Evolutionary conservation across 495 filamentous ascomycete genomes (phyloP), one percentile per base, ranked within the genome.

Genomic region (Aspergillus panamensis): DNA sequence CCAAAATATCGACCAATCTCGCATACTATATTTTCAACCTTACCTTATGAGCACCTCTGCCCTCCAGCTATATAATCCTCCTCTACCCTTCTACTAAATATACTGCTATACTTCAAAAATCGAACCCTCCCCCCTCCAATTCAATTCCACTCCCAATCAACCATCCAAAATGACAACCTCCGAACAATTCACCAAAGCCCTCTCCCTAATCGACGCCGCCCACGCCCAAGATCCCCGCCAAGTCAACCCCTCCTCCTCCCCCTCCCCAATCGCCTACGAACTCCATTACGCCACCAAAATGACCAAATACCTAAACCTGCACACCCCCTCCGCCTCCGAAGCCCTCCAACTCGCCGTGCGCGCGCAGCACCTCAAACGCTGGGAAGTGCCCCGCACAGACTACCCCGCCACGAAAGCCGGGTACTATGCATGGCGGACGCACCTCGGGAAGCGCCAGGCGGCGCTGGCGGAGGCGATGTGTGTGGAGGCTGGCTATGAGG

Each of bases 341-440:
- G 66, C 78, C 45, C 78, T 94, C 39, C 81, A 80, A 21, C 77
- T 93, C 55, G 90, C 90, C 29, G 84, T 90, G 57, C 86, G 88
- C 56, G 90, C 89, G 19, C 90, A 94, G 71, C 90, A 94, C 72
- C 86, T 93, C 60, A 74, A 81, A 50, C 87, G 90, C 63, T 94
- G 88, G 88, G 87, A 92, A 71, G 80, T 91, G 13, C 87, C 88
- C 0, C 84, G 90, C 21, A 68, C 68, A 56, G 80, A 74, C 40
- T 92, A 90, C 70, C 85, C 89, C 9, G 77, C 79, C 68, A 89
- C 82, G 5, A 84, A 86, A 57, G 56, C 79, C 3, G 90, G 90
- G 14, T 94, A 94, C 61, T 82, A 89, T 53, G 74, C 77, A 10
- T 94, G 90, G 90, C 86, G 90, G 8, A 79, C 82, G 1, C 81